Evolutionary conservation across 2,329 filamentous ascomycete genomes (phyloP), one percentile per base, ranked within the genome.

Genomic region (Fonsecaea pedrosoi): DNA sequence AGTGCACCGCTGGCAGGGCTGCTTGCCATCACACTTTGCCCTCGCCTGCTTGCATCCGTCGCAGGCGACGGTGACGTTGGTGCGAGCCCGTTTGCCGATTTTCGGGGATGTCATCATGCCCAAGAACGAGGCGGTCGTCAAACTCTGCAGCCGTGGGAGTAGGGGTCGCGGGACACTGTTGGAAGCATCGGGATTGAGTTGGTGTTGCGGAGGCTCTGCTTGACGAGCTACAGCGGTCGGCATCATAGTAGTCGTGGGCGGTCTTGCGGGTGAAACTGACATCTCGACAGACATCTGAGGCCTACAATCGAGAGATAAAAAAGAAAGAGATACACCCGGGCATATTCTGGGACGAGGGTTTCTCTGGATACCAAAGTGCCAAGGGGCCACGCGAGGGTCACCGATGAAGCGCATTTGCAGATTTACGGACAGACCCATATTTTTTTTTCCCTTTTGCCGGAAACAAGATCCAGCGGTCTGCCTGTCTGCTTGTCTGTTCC

Each of bases 61-160:
- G 70, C 79, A 81, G 66, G 79, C 79, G 63, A 79, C 74, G n/a
- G 79, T 81, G 54, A 81, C 79, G 74, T 79, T 79, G 74, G 80
- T 81, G 56, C 79, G 78, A 63, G 76, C 73, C 10, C 60, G 60
- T 42, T 58, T 53, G 2, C 7, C 12, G 2, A 48, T 34, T 21
- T 30, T 25, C 4, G 25, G 38, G 4, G 42, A 15, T 7, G 40
- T 15, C n/a, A 18, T 18, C n/a, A 30, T n/a, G 4, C 34, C 18
- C 7, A 18, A 30, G 13, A 30, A 21, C 3, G 59, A 21, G 32
- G 45, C 5, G 8, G 15, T 34, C 18, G 59, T 8, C 9, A 18
- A 8, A 1, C 38, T 38, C 2, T 30, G 42, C 6, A 45, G 32
- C n/a, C 42, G 59, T 1, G 45, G 59, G 3, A 61, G 59, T 18